A percentile compares a stretch with the other conserved stretches of the same genome.
These are phyloP conservation scores for Delitschia confertaspora DNA, from an alignment of 495 filamentous ascomycete genomes.

Conservation along the genomic window DNA sequence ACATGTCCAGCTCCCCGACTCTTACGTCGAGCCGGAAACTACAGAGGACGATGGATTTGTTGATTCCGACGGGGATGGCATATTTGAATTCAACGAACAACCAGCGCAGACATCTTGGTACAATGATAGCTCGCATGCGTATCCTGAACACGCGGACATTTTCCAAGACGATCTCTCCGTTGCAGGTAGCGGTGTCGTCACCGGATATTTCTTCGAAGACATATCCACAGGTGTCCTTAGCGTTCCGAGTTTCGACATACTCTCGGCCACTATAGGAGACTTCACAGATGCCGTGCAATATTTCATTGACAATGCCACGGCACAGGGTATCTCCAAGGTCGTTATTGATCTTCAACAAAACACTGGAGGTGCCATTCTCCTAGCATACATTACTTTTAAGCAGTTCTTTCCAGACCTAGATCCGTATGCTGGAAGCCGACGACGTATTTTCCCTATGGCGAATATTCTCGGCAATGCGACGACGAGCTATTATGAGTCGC, in stretches of 20 bases:
- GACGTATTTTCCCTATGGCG: conserved; percentile 7
- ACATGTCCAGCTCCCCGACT: too few relatives aligned
- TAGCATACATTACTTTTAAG: conserved; percentile 14
- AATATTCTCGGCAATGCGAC: conserved; percentile 14
- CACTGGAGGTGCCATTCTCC: conserved; percentile 8
- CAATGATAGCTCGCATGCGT: conserved; percentile 4
- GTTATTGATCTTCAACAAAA: conserved; percentile 26
- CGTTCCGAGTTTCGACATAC: conserved; percentile 41
- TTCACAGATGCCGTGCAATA: conserved; percentile 36
- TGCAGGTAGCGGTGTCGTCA: conserved; percentile 22
- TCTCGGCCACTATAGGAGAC: conserved; percentile 28
- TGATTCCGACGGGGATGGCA: too few relatives aligned
- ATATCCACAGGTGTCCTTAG: conserved; percentile 40
- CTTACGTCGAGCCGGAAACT: too few relatives aligned
- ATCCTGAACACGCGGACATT: conserved; percentile 9
- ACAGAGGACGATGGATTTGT: too few relatives aligned
- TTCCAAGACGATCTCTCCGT: conserved; percentile 8
- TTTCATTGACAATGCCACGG: conserved; percentile 37
- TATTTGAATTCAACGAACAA: too few relatives aligned
- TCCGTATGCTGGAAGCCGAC: conserved; percentile 16
- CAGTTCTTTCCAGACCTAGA: conserved; percentile 13
- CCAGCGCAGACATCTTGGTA: conserved; percentile 5
- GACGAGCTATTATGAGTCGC: neutral
- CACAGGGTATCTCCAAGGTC: conserved; percentile 29
- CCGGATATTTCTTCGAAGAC: conserved; percentile 37